A percentile compares a stretch with the other conserved stretches of the same genome.
phyloP scores from a whole-genome alignment of 306 rosid genomes.

The Quercus wislizeni region DNA sequence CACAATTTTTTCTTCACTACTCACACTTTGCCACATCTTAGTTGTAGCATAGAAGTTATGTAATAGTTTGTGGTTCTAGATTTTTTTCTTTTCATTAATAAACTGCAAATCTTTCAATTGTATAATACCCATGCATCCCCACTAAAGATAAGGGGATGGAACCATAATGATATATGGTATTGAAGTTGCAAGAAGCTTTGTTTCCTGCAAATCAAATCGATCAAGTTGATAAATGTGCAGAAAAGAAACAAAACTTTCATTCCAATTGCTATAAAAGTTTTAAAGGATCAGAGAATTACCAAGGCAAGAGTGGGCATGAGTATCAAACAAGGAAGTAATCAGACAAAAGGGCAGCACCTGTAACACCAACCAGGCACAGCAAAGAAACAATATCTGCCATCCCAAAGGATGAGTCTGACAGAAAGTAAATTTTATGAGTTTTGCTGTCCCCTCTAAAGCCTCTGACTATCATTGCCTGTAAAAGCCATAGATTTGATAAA shows the following conservation, averaged over 20 bases:
- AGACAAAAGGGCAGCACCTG: slow-evolving; percentile 62
- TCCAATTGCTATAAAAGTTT: not conserved
- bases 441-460: slow-evolving; percentile 85
- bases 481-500: slow-evolving; percentile 6
- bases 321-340: slow-evolving; percentile 60
- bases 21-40: too few species aligned
- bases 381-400: slow-evolving; percentile 54
- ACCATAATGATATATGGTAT: not conserved
- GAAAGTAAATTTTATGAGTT: slow-evolving; percentile 66
- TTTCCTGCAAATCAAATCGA: slow-evolving; percentile 4
- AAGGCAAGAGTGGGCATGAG: slow-evolving; percentile 2
- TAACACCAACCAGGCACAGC: slow-evolving; percentile 50
- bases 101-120: not conserved
- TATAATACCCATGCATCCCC: not conserved
- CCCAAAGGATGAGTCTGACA: slow-evolving; percentile 72
- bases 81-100: not conserved
- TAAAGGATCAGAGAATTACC: slow-evolving; percentile 9
- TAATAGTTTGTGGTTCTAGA: too few species aligned
- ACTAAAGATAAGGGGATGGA: not conserved
- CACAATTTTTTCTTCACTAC: too few species aligned
- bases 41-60: too few species aligned
- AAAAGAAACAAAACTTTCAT: not conserved
- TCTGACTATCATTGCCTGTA: slow-evolving; percentile 95
- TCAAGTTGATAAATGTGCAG: not conserved
- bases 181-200: not conserved